These are phyloP conservation scores for Hansfordia pulvinata DNA, from an alignment of 2,329 filamentous ascomycete species.

Conservation along the genomic window DNA sequence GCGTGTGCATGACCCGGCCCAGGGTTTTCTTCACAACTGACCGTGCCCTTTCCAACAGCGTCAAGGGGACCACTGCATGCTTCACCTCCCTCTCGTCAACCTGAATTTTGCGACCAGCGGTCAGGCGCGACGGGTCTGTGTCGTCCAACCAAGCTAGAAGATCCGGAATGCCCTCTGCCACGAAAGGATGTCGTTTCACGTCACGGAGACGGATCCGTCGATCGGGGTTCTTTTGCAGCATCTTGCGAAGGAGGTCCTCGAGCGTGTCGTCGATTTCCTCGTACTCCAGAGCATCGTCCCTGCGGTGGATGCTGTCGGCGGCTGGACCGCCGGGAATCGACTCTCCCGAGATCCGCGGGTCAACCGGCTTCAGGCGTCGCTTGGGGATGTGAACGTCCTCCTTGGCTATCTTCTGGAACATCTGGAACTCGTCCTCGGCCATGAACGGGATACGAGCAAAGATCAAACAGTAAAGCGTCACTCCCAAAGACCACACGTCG, in stretches of 20 bases:
- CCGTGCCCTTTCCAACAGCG: conserved; percentile 70
- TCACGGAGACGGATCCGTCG: conserved; percentile 81
- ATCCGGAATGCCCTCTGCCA: conserved; percentile 64
- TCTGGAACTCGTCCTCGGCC: conserved; percentile 79
- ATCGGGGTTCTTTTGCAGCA: conserved; percentile 80
- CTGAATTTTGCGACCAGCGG: conserved; percentile 74
- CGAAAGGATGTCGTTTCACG: conserved; percentile 90
- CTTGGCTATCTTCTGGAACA: conserved; percentile 85
- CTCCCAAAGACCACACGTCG: conserved; percentile 92
- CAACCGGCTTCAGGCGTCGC: conserved; percentile 65
- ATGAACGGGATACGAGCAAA: conserved; percentile 90
- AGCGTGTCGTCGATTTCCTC: conserved; percentile 75
- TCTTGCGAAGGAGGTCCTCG: conserved; percentile 61
- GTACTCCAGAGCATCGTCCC: conserved; percentile 67
- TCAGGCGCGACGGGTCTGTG: conserved; percentile 70
- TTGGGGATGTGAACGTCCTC: conserved; percentile 84
- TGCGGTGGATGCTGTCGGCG: no score
- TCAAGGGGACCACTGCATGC: conserved; percentile 78
- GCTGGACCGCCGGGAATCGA: no score
- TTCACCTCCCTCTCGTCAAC: conserved; percentile 86
- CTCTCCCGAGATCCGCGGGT: conserved; percentile 42
- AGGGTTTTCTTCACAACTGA: conserved; percentile 61
- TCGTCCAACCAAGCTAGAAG: conserved; percentile 80
- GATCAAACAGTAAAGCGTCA: conserved; percentile 90
- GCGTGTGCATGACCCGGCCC: conserved; percentile 43